Evolutionary conservation across 1,139 yeast genomes (phyloP).

Genomic region (Pichia sp.): DNA sequence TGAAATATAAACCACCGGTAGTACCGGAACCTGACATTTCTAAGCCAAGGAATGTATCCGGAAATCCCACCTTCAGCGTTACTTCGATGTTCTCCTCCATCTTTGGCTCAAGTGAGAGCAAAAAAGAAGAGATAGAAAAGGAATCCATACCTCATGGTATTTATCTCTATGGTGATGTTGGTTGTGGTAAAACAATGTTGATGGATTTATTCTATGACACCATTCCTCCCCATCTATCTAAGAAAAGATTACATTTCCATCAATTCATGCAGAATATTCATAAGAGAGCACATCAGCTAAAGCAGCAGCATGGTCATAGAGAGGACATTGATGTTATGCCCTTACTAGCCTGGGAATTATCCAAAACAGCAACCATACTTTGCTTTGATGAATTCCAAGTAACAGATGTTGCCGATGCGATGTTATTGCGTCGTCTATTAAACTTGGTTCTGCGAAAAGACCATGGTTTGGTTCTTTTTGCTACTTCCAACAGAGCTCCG

Average conservation of each 20-base stretch:
- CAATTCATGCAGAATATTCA: slow-evolving; percentile 95
- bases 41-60: slow-evolving; percentile 25
- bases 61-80: slow-evolving; percentile 3
- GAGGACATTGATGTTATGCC: slow-evolving; percentile 80
- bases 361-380: slow-evolving; percentile 64
- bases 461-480: slow-evolving; percentile 81
- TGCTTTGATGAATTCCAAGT: slow-evolving; percentile 97
- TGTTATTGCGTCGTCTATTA: slow-evolving; percentile 75
- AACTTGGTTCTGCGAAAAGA: slow-evolving; percentile 54
- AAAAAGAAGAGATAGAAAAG: slow-evolving; percentile 9
- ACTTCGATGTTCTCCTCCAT: slow-evolving; percentile 28
- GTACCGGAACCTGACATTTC: slow-evolving; percentile 44
- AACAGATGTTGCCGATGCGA: slow-evolving; percentile 97
- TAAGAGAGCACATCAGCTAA: slow-evolving; percentile 75
- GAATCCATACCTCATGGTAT: slow-evolving; percentile 58
- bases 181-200: slow-evolving; percentile 97
- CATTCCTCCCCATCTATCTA: slow-evolving; percentile 68
- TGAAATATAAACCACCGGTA: slow-evolving; percentile 47
- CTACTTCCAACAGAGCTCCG: slow-evolving; percentile 94
- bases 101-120: slow-evolving; percentile 17
- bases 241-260: slow-evolving; percentile 84
- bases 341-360: slow-evolving; percentile 73
- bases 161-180: slow-evolving; percentile 93
- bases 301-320: slow-evolving; percentile 47
- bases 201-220: slow-evolving; percentile 92